Percentiles rank a stretch among this genome's conserved stretches.
phyloP scores from a whole-genome alignment of 2,329 filamentous ascomycete species.

The Trichoderma sp. region DNA sequence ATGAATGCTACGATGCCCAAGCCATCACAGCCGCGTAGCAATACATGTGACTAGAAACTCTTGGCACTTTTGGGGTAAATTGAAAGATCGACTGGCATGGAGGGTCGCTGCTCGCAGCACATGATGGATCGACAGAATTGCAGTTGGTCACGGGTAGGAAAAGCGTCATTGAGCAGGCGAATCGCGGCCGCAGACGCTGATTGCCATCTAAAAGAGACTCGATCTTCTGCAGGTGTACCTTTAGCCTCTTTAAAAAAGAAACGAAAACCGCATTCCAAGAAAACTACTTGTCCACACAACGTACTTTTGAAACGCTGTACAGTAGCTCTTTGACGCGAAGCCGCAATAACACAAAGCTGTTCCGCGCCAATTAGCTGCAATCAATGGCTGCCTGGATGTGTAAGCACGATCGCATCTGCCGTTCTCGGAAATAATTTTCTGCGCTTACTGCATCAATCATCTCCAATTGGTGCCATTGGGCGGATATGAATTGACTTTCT shows the following conservation, averaged over 20 bases:
- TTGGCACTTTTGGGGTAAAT: not conserved
- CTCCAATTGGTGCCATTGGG: not conserved
- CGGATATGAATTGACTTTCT: not conserved
- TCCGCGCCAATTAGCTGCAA: not conserved
- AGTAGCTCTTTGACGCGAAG: not conserved
- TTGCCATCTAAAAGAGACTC: not conserved
- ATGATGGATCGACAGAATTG: not conserved
- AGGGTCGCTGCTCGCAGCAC: not conserved
- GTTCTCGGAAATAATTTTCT: not conserved
- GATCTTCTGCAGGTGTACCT: not conserved
- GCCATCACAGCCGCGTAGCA: not conserved
- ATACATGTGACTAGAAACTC: not conserved
- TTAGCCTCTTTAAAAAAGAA: not conserved
- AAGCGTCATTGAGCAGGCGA: not conserved
- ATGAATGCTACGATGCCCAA: not conserved
- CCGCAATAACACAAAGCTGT: not conserved
- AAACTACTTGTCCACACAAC: no score
- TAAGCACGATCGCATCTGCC: not conserved
- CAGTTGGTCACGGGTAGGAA: not conserved
- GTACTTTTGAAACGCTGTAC: not conserved
- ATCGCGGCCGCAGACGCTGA: not conserved
- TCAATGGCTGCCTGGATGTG: not conserved
- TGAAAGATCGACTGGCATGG: not conserved
- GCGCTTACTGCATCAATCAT: constrained; percentile 28
- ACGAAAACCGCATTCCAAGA: no score